Evolutionary conservation across 179 eudicot genomes (phyloP).

Genomic region (Corrigiola litoralis): DNA sequence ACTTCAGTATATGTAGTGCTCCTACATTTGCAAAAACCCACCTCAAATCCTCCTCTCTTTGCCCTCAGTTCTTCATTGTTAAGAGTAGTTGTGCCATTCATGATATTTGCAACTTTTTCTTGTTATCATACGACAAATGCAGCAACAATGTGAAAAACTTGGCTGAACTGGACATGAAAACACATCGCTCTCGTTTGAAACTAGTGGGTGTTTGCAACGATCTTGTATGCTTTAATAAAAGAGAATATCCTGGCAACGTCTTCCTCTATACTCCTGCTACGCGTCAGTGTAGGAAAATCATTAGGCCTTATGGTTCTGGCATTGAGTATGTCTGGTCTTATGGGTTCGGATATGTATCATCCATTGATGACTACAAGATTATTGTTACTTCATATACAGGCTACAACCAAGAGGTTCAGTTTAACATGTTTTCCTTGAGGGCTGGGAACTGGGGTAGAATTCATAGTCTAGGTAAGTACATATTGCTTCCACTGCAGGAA

Average conservation of each 20-base stretch:
- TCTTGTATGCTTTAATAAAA: constrained; percentile 1
- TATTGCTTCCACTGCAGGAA: neutral
- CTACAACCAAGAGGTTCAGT: too few relatives aligned
- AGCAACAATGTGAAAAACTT: neutral
- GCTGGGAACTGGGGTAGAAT: neutral
- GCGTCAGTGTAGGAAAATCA: constrained; percentile 4
- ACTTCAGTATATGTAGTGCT: neutral
- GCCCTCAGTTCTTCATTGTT: neutral
- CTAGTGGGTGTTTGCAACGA: constrained; percentile 1
- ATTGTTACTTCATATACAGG: neutral
- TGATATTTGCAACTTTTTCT: neutral
- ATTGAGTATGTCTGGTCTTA: too few relatives aligned
- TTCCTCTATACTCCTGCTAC: neutral
- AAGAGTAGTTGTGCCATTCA: neutral
- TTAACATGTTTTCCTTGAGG: neutral
- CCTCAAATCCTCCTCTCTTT: neutral
- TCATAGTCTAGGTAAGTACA: neutral
- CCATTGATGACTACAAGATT: constrained; percentile 1
- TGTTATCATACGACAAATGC: neutral
- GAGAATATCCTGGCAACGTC: neutral
- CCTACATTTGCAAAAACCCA: neutral
- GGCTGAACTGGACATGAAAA: too few relatives aligned
- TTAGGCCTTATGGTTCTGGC: constrained; percentile 6
- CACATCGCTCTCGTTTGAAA: neutral
- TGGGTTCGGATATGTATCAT: neutral